Base-by-base conservation (phyloP, 306 rosid genomes). In the Boehmeria nivea region DNA sequence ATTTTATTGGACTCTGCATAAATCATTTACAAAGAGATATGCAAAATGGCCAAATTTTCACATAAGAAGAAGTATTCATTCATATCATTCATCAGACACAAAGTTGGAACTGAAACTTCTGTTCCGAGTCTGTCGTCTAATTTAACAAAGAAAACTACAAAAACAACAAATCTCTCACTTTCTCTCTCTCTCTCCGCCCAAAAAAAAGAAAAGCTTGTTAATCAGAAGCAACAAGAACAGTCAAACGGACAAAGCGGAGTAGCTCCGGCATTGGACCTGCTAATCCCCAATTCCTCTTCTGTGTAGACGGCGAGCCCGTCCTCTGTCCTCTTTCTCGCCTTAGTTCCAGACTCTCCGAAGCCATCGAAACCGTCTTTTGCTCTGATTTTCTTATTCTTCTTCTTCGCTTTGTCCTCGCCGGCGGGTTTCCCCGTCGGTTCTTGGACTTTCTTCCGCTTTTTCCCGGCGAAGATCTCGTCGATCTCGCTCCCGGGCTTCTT, bases 221-320 rank as follows among this genome's bases (percentile, higher is more conserved):
- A 20, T 82, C 69, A 85, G 60, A 82, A 88, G 82, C 95, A 88
- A 66, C 95, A 88, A 48, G 83, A 70, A 51, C 96, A 88, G 72
- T 88, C 95, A 70, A 88, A 88, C 42, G 96, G 96, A 59, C 91
- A 88, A 25, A 85, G 83, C 2, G 83, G 72, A 8, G 96, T 88
- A 66, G 47, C 69, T 66, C 96, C 96, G 43, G 84, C 94, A 63
- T 80, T 83, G 8, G 60, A 63, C 6, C 65, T 85, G 64, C 19
- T 49, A 56, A 83, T 21, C 46, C 87, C 68, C 74, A 89, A 68
- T 63, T 85, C 95, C 31, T 89, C 93, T 68, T 85, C 93, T 2
- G 80, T 68, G 72, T 72, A 89, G 50, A 88, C 22, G 20, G 71
- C 6, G 45, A 89, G 52, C 4, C 95, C 95, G 11, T 24, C 34